Base-by-base conservation (phyloP, 2,329 filamentous ascomycete species). In the Lecanoromycetidae sp. region DNA sequence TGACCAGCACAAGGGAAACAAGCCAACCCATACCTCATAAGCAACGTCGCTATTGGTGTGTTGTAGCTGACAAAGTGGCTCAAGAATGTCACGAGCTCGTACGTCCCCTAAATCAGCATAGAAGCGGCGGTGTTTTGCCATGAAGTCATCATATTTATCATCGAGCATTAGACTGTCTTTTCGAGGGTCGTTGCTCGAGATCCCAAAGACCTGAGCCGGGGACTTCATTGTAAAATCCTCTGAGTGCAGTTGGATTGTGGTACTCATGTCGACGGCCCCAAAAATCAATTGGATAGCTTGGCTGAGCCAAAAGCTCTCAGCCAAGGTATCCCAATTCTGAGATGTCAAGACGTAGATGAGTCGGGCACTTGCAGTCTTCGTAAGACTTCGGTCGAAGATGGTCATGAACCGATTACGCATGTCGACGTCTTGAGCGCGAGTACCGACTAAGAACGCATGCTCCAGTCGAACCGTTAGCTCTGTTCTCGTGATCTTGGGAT, bases 381-480 rank as follows among this genome's bases (percentile, higher is more conserved):
- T 93, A 54, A 98, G 71, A 60, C 87, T 94, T 65, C 84, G 85
- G 65, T 96, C 90, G 56, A 98, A 95, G 54, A 98, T 95, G 17
- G 77, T 77, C 80, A 98, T 87, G 68, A 98, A 98, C 12, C 90
- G 82, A 58, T 94, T 94, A 36, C 91, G 84, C 87, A 96, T 95
- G 49, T 94, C 84, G 10, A 96, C 85, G 61, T 98, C 90, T 56
- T 88, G 82, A 2, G 90, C 90, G 57, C 93, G 72, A 0, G 90
- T 93, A 23, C 93, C 91, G 41, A 98, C 91, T 54, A 99, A 74
- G 73, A 98, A 99, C 4, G 91, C 91, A 64, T 96, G 90, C 67
- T 99, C 91, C 76, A 99, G 84, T 3, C 93, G 80, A 8, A 99
- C 93, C 0, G 91, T 96, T 44, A 99, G 74, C 65, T 99, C 91